Conservation (phyloP, 164 flowering plant species). For the Vitis vinifera region DNA sequence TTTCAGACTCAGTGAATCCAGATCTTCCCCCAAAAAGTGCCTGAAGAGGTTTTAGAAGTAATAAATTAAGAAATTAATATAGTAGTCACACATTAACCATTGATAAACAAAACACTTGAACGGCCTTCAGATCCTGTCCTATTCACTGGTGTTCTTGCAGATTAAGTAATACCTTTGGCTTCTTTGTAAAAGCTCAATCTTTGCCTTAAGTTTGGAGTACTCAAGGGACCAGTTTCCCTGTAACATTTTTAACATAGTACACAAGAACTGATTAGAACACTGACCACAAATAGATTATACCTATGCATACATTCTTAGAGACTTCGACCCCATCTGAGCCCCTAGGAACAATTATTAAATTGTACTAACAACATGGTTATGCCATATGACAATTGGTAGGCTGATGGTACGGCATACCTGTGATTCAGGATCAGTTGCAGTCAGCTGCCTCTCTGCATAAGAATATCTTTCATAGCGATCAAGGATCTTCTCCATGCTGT, state of each 20-base stretch:
- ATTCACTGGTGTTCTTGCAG: neutral
- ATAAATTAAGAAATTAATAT: neutral
- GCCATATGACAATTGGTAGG: neutral
- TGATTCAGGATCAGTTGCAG: slow-evolving; percentile 28
- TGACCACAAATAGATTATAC: neutral
- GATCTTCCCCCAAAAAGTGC: slow-evolving; percentile 50
- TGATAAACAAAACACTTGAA: neutral
- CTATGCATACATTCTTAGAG: too few species aligned
- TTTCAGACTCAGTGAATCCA: slow-evolving; percentile 35
- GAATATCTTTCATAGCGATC: slow-evolving; percentile 65
- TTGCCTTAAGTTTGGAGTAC: slow-evolving; percentile 38
- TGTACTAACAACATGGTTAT: neutral
- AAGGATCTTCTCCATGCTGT: slow-evolving; percentile 69
- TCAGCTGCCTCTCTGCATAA: slow-evolving; percentile 49
- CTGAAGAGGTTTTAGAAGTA: slow-evolving; percentile 10
- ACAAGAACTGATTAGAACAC: neutral
- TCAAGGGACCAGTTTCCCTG: slow-evolving; percentile 46
- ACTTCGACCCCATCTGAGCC: too few species aligned
- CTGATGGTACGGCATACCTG: slow-evolving; percentile 27
- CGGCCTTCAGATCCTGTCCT: neutral
- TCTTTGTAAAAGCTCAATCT: slow-evolving; percentile 38
- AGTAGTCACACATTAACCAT: neutral
- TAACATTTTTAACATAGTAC: neutral
- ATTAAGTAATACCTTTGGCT: slow-evolving; percentile 35
- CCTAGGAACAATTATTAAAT: too few species aligned